Conservation (phyloP, 2,329 filamentous ascomycete species). For the Zymoseptoria crescenta region DNA sequence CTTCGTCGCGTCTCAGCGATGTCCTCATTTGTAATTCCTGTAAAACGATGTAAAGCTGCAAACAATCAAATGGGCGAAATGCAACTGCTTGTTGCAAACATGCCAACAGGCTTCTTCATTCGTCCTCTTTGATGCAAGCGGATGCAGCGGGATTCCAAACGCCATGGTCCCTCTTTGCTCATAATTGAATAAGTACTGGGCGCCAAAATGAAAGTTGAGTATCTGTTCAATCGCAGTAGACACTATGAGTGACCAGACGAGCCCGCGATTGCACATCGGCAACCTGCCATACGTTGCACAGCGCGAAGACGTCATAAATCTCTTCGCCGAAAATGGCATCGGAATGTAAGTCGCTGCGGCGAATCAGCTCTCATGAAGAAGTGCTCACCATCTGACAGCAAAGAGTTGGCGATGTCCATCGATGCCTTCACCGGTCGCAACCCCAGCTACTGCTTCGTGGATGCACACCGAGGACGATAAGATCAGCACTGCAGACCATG, state of each 20-base stretch:
- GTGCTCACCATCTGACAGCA: slow-evolving; percentile 26
- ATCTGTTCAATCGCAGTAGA: not conserved
- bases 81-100: too few species aligned
- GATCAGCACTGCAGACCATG: slow-evolving; percentile 50
- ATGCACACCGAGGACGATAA: slow-evolving; percentile 52
- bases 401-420: slow-evolving; percentile 59
- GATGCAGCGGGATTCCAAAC: too few species aligned
- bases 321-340: slow-evolving; percentile 39
- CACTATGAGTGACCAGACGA: not conserved
- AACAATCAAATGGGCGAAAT: too few species aligned
- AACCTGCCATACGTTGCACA: slow-evolving; percentile 50
- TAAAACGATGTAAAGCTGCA: too few species aligned
- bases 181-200: too few species aligned
- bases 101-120: too few species aligned
- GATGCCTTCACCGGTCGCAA: slow-evolving; percentile 62
- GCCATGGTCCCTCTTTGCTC: too few species aligned
- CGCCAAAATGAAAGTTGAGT: not conserved
- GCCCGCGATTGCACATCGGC: slow-evolving; percentile 41
- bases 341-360: slow-evolving; percentile 23
- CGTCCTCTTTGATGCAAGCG: too few species aligned
- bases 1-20: too few species aligned
- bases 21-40: too few species aligned
- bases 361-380: not conserved
- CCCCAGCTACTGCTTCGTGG: slow-evolving; percentile 68
- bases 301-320: slow-evolving; percentile 40